Evolutionary conservation across 768 basidiomycete genomes (phyloP), one percentile per base, ranked within the genome.

Genomic region (Serendipita indica): DNA sequence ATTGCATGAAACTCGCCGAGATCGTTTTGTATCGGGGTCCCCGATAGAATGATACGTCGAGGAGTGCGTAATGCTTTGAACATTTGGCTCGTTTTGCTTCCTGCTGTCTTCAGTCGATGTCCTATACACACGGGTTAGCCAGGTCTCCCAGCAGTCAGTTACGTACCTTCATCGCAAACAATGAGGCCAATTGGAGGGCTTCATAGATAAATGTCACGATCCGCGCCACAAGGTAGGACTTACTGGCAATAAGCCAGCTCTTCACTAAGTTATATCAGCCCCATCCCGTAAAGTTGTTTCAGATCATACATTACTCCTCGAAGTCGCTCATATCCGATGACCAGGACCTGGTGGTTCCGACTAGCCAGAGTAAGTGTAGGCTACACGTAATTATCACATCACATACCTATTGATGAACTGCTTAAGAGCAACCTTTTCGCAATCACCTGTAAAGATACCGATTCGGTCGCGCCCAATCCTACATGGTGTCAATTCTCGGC

Each of bases 21-120:
- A 68, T 97, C 90, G 69, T 99, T 99, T 68, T 98, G 96, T 39
- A 99, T 88, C 0, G 96, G 96, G 1, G 96, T 99, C 32, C 96
- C 96, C 0, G 92, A 92, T 2, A 99, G 74, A 34, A 99, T 93
- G 62, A 97, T 77, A 34, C 94, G 73, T 22, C 89, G 75, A 10
- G 76, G 77, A 1, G 89, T 90, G 49, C 77, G 76, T 28, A 99
- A 72, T 3, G 78, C 76, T 57, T 84, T 82, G 65, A 99, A 89
- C 79, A 92, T 87, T 49, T 79, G 77, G 1, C 84, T 84, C 0
- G 91, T 94, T 72, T 97, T 94, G 65, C 84, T 89, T 62, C 82
- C 86, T 3, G 89, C 83, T 7, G 91, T 91, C 66, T 97, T 98
- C 22, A 99, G 74, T 27, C 93, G 76, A 69, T 99, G 96, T 2